Evolutionary conservation across 106 monocot species (phyloP).

Genomic region (Apostasia ramifera): DNA sequence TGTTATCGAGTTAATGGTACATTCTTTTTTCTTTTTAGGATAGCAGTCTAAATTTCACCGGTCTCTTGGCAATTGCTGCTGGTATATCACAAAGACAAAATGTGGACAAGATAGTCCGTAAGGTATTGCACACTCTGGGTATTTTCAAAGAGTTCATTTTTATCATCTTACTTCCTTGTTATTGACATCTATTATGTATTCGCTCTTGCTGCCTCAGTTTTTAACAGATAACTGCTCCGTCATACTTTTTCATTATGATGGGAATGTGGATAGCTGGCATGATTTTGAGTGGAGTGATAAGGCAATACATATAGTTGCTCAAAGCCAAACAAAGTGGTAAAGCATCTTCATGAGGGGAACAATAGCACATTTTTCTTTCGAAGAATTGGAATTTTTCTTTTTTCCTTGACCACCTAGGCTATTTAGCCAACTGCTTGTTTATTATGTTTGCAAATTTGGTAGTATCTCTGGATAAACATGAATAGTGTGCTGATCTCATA

Average conservation of each 20-base stretch:
- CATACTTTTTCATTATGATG: slow-evolving; percentile 94
- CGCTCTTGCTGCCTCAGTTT: slow-evolving; percentile 59
- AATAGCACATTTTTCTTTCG: too few species aligned
- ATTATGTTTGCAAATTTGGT: too few species aligned
- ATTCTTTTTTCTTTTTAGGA: slow-evolving; percentile 30
- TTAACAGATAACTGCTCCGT: slow-evolving; percentile 50
- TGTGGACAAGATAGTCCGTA: slow-evolving; percentile 61
- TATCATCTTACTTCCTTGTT: background rate
- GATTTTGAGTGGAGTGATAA: slow-evolving; percentile 71
- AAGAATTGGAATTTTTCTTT: too few species aligned
- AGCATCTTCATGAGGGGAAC: background rate
- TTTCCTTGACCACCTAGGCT: too few species aligned
- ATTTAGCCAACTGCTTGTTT: too few species aligned
- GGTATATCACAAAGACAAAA: slow-evolving; percentile 78
- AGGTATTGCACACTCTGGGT: slow-evolving; percentile 29
- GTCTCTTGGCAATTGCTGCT: slow-evolving; percentile 87
- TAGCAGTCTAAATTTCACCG: slow-evolving; percentile 25
- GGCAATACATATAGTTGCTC: slow-evolving; percentile 76
- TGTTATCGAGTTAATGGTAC: background rate
- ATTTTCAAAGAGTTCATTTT: background rate
- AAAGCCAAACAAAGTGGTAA: slow-evolving; percentile 95
- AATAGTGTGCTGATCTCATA: too few species aligned
- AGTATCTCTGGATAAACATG: too few species aligned
- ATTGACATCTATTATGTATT: slow-evolving; percentile 12
- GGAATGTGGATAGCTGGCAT: slow-evolving; percentile 78